These are phyloP conservation scores for Gossypium ekmanianum DNA, from an alignment of 345 rosid species.

Conservation along the genomic window DNA sequence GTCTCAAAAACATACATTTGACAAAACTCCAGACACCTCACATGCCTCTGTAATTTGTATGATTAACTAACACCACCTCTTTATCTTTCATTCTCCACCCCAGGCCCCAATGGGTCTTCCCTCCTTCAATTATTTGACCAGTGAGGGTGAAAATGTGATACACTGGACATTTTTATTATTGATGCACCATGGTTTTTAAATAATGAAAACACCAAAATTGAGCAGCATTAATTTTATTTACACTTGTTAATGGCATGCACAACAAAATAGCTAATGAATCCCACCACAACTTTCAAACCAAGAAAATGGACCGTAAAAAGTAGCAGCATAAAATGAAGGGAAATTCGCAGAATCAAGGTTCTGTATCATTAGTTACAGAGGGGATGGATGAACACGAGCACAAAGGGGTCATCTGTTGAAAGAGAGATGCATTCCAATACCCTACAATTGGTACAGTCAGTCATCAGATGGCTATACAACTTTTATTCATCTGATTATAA, in stretches of 20 bases:
- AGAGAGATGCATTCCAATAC: neutral
- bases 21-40: conserved; percentile 8
- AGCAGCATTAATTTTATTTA: too few relatives aligned
- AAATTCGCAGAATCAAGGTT: neutral
- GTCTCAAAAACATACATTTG: neutral
- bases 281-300: neutral
- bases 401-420: neutral
- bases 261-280: neutral
- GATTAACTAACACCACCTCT: conserved; percentile 4
- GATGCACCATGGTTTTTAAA: too few relatives aligned
- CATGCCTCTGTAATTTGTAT: conserved; percentile 7
- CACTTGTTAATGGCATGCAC: neutral
- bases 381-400: neutral
- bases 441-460: neutral
- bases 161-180: too few relatives aligned
- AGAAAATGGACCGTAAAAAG: neutral
- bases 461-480: neutral
- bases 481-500: neutral
- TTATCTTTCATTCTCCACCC: neutral
- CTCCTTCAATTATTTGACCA: neutral
- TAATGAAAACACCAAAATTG: too few relatives aligned
- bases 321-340: neutral
- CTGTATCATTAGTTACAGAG: neutral
- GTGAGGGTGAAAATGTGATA: too few relatives aligned
- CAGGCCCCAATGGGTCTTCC: neutral